Evolutionary conservation across 2,329 filamentous ascomycete species (phyloP), one percentile per base, ranked within the genome.

Genomic region (Ustulina deusta): DNA sequence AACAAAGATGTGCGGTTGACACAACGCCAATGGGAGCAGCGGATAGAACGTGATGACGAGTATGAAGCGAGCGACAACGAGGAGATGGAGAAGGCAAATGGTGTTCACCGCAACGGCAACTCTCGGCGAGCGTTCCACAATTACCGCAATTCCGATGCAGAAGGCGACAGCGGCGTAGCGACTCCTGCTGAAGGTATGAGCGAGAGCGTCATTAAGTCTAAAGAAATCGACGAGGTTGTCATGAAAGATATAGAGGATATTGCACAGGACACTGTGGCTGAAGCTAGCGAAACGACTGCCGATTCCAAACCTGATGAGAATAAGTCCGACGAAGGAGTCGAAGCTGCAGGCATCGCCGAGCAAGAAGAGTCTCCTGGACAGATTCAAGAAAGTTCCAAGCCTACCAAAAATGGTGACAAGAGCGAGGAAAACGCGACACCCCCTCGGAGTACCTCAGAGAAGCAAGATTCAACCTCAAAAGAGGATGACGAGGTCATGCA

Each of bases 21-120:
- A 0, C 88, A 96, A 78, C 90, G 93, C 40, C 88, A 90, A 70
- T 94, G 92, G 84, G 95, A 98, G 71, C 90, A 94, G 79, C 90
- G 87, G 56, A 86, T 93, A 29, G 87, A 90, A 61, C 89, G 92
- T 65, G 89, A 93, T 7, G 92, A 92, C 73, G 95, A 97, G 77
- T 88, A 94, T 49, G 92, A 94, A 66, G 92, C 96, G 49, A 97
- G 93, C 71, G 94, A 97, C 68, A 93, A 97, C 67, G 95, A 98
- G 74, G 93, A 97, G 11, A 88, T 93, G 79, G 87, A 87, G 48
- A 84, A 84, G 48, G 86, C 87, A 42, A 93, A 96, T 72, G 95
- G 94, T 17, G 86, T 94, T 46, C 79, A 87, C 59, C 80, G 80
- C 36, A 85, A 82, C 34, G 84, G 81, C 32, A 82, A 80, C 63